Evolutionary conservation across 805 yeast species (phyloP), one percentile per base, ranked within the genome.

Genomic region (Hanseniaspora nectarophila): DNA sequence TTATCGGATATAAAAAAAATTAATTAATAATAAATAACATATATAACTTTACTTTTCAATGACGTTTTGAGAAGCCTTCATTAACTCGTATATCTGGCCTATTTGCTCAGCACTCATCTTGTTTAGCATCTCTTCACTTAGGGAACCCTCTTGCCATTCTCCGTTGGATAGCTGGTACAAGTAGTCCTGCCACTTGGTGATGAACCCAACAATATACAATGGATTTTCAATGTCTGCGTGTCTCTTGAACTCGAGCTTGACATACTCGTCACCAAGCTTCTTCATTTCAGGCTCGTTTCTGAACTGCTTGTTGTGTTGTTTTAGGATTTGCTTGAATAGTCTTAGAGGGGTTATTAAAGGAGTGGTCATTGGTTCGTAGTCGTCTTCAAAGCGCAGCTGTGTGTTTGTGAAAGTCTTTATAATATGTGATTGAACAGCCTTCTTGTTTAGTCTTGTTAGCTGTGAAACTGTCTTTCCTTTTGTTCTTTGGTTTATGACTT

Each of bases 121-220:
- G 47, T 81, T 85, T 56, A 92, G 70, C 51, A 82, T 81, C 32
- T 71, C 72, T 56, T 76, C 70, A 20, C 81, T 80, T 62, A 92
- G 68, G 56, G 73, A 70, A 42, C 78, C 81, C 47, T 74, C 77
- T 59, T 70, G 67, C 92, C 90, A 84, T 45, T 71, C 70, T 12
- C 77, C 83, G 34, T 74, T 77, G 28, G 77, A 74, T 23, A 85
- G 74, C 63, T 70, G 68, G 12, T 73, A 69, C 55, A 84, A 71
- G 60, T 85, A 85, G 56, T 82, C 90, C 66, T 92, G 98, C 99
- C 99, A 92, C 55, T 86, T 82, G 1, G 95, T 79, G 56, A 92
- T 72, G 60, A 92, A 92, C 10, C 97, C 98, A 10, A 92, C 88
- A 32, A 92, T 87, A 62, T 90, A 95, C 23, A 87, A 72, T 3